A percentile compares a stretch with the other conserved stretches of the same genome.
phyloP scores from a whole-genome alignment of 768 basidiomycete genomes.

The Phanerochaete sordida region DNA sequence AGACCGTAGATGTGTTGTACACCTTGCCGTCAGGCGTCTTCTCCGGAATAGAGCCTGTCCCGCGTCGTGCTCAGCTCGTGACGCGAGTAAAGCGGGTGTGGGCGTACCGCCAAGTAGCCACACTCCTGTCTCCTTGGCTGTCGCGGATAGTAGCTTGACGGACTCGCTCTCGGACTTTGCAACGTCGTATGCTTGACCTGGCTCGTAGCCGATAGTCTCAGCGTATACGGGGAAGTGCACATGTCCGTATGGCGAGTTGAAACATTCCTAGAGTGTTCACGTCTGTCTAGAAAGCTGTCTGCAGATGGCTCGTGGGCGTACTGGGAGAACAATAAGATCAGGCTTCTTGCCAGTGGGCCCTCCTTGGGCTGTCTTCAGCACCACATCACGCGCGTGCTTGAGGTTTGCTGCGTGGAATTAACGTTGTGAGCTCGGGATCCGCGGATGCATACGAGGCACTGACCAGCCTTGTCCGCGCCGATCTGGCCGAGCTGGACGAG shows the following conservation, averaged over 20 bases:
- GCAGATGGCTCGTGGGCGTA: constrained; percentile 30
- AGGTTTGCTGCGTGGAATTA: constrained; percentile 51
- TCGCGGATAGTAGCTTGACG: constrained; percentile 75
- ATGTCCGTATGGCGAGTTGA: constrained; percentile 84
- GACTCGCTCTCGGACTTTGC: constrained; percentile 62
- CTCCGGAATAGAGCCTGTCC: constrained; percentile 91
- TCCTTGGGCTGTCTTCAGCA: constrained; percentile 60
- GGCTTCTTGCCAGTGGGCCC: constrained; percentile 46
- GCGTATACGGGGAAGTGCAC: constrained; percentile 80
- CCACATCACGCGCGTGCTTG: constrained; percentile 75
- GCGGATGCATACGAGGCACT: background rate
- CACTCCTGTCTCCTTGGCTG: constrained; percentile 70
- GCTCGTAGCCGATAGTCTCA: constrained; percentile 66
- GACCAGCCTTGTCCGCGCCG: constrained; percentile 58
- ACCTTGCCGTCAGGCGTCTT: constrained; percentile 64
- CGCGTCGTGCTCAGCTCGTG: background rate
- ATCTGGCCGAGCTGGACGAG: constrained; percentile 86
- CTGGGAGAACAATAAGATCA: constrained; percentile 81
- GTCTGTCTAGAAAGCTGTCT: no score
- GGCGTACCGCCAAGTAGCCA: constrained; percentile 91
- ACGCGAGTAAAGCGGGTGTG: background rate
- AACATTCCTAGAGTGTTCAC: constrained; percentile 68
- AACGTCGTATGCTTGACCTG: constrained; percentile 57
- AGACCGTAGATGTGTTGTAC: constrained; percentile 93
- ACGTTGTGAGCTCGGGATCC: background rate